Conservation (phyloP, 768 basidiomycete species). For the Suillus alpinus region DNA sequence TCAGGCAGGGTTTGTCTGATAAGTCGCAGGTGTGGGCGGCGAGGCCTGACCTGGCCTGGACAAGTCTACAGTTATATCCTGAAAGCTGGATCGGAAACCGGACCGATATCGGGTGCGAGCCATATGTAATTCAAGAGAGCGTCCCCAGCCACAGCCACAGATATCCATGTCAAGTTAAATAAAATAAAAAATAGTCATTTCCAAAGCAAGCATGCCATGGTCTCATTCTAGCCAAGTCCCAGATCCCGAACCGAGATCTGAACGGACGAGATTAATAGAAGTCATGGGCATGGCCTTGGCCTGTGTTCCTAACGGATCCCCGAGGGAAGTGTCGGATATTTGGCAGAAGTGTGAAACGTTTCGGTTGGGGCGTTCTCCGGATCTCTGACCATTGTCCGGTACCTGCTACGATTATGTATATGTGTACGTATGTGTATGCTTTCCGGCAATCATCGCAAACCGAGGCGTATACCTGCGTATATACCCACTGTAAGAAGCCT, state of each 20-base stretch:
- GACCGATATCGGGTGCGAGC: neutral
- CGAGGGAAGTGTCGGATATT: slow-evolving; percentile 5
- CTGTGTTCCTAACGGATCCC: slow-evolving; percentile 1
- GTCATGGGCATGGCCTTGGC: neutral
- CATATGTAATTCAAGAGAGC: neutral
- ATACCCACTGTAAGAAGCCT: neutral
- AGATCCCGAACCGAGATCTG: neutral
- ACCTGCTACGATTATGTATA: neutral
- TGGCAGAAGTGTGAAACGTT: slow-evolving; percentile 1
- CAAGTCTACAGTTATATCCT: neutral
- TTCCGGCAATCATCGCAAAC: neutral
- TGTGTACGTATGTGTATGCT: neutral
- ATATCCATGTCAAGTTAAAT: neutral
- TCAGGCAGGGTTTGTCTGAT: slow-evolving; percentile 5
- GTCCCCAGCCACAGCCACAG: neutral
- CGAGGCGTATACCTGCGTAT: neutral
- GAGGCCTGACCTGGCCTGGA: neutral
- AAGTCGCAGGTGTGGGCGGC: slow-evolving; percentile 3
- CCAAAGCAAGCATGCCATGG: neutral
- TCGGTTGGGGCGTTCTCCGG: neutral
- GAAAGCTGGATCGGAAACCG: neutral
- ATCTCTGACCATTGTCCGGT: slow-evolving; percentile 1
- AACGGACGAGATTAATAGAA: slow-evolving; percentile 2
- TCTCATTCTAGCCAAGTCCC: neutral
- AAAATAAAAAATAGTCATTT: neutral